Percentiles rank a stretch among this genome's conserved stretches.
phyloP scores from a whole-genome alignment of 345 rosid genomes.

The Arabis hirsuta region DNA sequence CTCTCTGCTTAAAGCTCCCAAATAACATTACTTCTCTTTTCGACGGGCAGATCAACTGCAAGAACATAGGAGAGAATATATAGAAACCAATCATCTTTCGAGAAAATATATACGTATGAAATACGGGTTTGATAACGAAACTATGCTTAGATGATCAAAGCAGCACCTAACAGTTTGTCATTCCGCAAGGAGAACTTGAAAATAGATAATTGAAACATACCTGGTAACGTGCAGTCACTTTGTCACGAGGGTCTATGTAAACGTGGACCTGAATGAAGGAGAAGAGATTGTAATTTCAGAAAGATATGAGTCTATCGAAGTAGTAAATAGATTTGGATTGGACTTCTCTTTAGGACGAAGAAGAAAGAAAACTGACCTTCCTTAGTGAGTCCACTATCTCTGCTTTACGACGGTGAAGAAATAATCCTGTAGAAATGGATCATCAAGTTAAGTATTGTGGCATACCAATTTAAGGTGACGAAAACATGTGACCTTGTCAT shows the following conservation, averaged over 20 bases:
- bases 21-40: slow-evolving; percentile 95
- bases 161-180: background rate
- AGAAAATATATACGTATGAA: background rate
- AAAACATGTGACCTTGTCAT: background rate
- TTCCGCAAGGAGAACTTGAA: background rate
- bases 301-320: background rate
- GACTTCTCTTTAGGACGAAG: background rate
- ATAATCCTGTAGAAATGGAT: slow-evolving; percentile 63
- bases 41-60: slow-evolving; percentile 87
- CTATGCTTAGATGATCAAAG: background rate
- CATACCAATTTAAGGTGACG: slow-evolving; percentile 17
- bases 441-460: slow-evolving; percentile 14
- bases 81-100: slow-evolving; percentile 1
- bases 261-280: slow-evolving; percentile 65
- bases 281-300: background rate
- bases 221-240: slow-evolving; percentile 97
- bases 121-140: slow-evolving; percentile 6
- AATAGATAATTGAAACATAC: slow-evolving; percentile 40
- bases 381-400: slow-evolving; percentile 71
- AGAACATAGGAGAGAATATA: background rate
- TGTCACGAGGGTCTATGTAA: slow-evolving; percentile 86
- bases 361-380: slow-evolving; percentile 58
- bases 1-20: slow-evolving; percentile 83
- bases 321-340: background rate
- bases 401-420: slow-evolving; percentile 94